A percentile compares a stretch with the other conserved stretches of the same genome.
Conservation (phyloP, 177 flowering plant genomes). For the Vitis hybrid region DNA sequence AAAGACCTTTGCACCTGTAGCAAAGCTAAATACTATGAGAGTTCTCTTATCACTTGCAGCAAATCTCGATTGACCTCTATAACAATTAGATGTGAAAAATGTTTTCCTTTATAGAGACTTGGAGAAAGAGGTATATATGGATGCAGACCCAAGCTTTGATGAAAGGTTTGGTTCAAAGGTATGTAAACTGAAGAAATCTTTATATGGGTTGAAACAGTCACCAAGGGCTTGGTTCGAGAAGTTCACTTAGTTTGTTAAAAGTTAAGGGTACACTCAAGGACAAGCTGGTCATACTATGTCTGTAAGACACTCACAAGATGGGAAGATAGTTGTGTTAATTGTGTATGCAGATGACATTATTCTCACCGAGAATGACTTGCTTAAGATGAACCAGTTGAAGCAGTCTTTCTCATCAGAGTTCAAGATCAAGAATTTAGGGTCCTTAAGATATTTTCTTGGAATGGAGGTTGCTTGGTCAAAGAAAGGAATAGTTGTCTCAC, state of each 20-base stretch:
- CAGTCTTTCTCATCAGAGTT: too few species aligned
- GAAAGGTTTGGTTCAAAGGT: not conserved
- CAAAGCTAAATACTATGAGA: too few species aligned
- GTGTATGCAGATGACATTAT: not conserved
- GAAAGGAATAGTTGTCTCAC: too few species aligned
- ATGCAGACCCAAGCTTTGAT: not conserved
- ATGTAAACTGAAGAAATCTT: not conserved
- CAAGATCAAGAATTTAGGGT: too few species aligned
- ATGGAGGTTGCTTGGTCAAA: too few species aligned
- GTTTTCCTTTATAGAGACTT: too few species aligned
- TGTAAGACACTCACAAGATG: not conserved
- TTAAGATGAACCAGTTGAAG: not conserved
- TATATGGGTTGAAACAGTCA: not conserved
- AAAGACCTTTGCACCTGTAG: too few species aligned
- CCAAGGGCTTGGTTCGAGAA: slow-evolving; percentile 3
- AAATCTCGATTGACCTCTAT: too few species aligned
- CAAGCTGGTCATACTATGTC: not conserved
- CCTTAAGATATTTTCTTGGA: too few species aligned
- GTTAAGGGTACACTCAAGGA: not conserved
- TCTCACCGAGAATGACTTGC: not conserved
- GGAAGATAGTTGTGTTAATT: not conserved
- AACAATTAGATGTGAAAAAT: too few species aligned
- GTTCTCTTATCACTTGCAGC: too few species aligned
- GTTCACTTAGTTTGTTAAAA: not conserved
- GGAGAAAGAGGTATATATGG: too few species aligned